Evolutionary conservation across 306 rosid genomes (phyloP).

Genomic region (Acmispon strigosus): DNA sequence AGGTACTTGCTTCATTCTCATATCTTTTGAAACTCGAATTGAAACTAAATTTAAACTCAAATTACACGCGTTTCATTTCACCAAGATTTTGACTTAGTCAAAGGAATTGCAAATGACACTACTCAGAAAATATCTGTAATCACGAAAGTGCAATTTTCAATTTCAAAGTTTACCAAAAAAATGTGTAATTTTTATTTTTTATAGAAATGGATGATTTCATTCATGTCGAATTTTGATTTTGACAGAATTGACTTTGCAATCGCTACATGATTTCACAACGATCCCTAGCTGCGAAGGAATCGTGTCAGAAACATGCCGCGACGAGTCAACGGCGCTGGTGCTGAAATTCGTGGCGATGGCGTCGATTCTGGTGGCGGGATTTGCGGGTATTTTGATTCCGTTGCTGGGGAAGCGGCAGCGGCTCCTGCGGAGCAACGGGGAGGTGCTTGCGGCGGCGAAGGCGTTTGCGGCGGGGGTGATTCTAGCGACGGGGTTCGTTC

Average conservation of each 20-base stretch:
- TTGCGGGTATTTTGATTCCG: constrained; percentile 58
- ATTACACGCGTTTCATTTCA: background rate
- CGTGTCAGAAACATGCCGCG: constrained; percentile 46
- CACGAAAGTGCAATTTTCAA: too few relatives aligned
- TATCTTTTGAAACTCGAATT: too few relatives aligned
- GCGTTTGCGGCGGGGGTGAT: constrained; percentile 98
- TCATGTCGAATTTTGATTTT: too few relatives aligned
- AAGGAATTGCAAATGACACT: too few relatives aligned
- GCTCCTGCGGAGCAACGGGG: constrained; percentile 48
- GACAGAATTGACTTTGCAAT: constrained; percentile 33
- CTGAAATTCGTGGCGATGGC: constrained; percentile 69
- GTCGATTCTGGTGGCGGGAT: constrained; percentile 57
- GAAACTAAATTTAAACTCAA: too few relatives aligned
- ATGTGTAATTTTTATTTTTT: too few relatives aligned
- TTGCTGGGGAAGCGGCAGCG: constrained; percentile 39
- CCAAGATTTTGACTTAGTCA: background rate
- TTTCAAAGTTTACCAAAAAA: too few relatives aligned
- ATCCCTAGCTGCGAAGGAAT: constrained; percentile 34
- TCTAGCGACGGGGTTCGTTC: constrained; percentile 79
- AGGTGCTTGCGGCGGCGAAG: constrained; percentile 43
- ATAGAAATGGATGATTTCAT: too few relatives aligned
- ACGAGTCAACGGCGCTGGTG: constrained; percentile 49
- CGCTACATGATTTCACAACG: constrained; percentile 28
- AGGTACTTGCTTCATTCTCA: constrained; percentile 25
- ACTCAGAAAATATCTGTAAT: background rate